Base-by-base conservation (phyloP, 371 early-diverging fungal species). In the Mortierella sp. region DNA sequence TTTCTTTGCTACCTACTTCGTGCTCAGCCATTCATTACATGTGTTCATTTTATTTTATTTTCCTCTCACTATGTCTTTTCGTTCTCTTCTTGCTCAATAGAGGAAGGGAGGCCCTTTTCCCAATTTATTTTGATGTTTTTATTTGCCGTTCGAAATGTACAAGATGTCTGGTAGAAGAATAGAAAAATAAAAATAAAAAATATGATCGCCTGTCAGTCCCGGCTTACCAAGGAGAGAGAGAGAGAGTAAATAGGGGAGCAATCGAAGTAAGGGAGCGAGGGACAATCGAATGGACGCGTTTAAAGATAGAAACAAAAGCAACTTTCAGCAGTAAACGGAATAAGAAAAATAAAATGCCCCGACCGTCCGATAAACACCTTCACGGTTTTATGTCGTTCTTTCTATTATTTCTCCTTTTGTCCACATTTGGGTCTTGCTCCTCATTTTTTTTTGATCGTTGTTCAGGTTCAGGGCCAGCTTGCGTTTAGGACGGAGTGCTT, bases 301-400 rank as follows among this genome's bases (percentile, higher is more conserved):
- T 68, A 68, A 68, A 68, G 68, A 68, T 68, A 68, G 68, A 68
- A 68, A 31, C 28, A 63, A 28, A 24, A 55, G 55, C 9, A 55
- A 55, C 0, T 8, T 11, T n/a, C 31, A 19, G 63, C 63, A 63
- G 63, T 63, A 44, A 44, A 45, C 26, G 24, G 28, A 71, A 71
- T 16, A 72, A 70, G 44, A 44, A 47, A 28, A 28, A 34, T 34
- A 47, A 50, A 50, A 47, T 31, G 31, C 48, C 52, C 26, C 73
- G 73, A 73, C 54, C 73, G 38, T 73, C 52, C 73, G 54, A 73
- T 52, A 68, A 68, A 68, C 68, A 38, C 42, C 68, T 68, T 68
- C 68, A 68, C 42, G 42, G 68, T 42, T 38, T 65, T 65, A 7
- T 34, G 63, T 63, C 63, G 63, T 68, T 68, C 68, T 2, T 68